Base-by-base conservation (phyloP, 1,284 basidiomycete genomes). In the Ustilago shanxiensis region DNA sequence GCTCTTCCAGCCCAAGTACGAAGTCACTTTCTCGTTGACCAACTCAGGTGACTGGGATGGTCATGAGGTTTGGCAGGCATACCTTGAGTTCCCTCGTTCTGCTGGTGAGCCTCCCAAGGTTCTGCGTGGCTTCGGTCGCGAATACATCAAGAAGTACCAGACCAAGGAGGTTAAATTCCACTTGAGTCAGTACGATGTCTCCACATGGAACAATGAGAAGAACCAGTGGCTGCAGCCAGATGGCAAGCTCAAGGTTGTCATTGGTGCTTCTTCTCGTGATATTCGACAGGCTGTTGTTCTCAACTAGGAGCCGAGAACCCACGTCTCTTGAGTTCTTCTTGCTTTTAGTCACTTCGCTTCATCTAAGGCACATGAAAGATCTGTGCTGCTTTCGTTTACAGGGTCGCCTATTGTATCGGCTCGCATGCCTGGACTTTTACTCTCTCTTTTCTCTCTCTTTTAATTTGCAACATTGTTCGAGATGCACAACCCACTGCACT, bases 71-170 rank as follows among this genome's bases (percentile, higher is more conserved):
- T 77, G 77, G 49, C 83, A 83, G 47, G 67, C 79, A 1, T 84
- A 84, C 62, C 60, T 84, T 18, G 60, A 59, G 29, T 83, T 81
- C 76, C 77, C 82, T 8, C 35, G 60, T 4, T 56, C 57, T 24
- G 72, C 80, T 1, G 77, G 76, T 31, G 82, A 81, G 57, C 83
- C 83, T 2, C 80, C 80, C 11, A 79, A 75, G 63, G 77, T 81
- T 7, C 71, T 84, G 10, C 80, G 83, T 22, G 59, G 45, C n/a
- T 84, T 84, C 59, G 81, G 80, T 20, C 67, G 79, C 7, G 53
- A 79, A 9, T 64, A 37, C 49, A 9, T 84, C 44, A 60, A 61
- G 26, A 61, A 60, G 50, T 69, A 66, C 31, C 39, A 77, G 20
- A 75, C 64, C 8, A 65, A 58, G 31, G 37, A 56, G 45, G 69